These are phyloP conservation scores for Leccinum fibrillosum DNA, from an alignment of 768 basidiomycete species.

Conservation along the genomic window DNA sequence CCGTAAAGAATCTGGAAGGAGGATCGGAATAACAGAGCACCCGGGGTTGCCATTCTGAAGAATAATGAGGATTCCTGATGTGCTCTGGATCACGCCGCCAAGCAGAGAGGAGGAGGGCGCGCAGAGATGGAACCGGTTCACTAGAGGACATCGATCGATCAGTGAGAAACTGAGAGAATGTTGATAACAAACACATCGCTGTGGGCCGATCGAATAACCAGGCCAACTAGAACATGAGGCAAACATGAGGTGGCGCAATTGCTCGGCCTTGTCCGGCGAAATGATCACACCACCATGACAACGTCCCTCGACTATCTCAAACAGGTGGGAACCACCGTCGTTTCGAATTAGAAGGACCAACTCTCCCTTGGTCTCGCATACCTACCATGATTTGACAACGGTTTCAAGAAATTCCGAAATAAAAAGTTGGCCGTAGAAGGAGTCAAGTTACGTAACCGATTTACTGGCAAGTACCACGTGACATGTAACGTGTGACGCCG, in stretches of 20 bases:
- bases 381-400: no score
- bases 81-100: background rate
- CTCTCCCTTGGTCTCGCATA: no score
- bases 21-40: background rate
- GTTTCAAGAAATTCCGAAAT: no score
- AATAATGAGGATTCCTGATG: background rate
- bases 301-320: constrained; percentile 81
- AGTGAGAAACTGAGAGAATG: background rate
- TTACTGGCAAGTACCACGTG: no score
- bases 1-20: background rate
- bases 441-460: no score
- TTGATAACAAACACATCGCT: background rate
- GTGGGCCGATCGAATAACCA: no score
- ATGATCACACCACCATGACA: constrained; percentile 49
- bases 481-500: no score
- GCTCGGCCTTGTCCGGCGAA: background rate
- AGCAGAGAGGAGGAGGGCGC: background rate
- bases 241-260: background rate
- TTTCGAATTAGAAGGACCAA: no score
- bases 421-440: no score
- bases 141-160: background rate
- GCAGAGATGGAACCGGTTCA: background rate
- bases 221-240: no score
- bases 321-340: constrained; percentile 86
- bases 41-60: background rate